Conservation (phyloP, 495 filamentous ascomycete species). For the Aspergillus carlsbadensis region DNA sequence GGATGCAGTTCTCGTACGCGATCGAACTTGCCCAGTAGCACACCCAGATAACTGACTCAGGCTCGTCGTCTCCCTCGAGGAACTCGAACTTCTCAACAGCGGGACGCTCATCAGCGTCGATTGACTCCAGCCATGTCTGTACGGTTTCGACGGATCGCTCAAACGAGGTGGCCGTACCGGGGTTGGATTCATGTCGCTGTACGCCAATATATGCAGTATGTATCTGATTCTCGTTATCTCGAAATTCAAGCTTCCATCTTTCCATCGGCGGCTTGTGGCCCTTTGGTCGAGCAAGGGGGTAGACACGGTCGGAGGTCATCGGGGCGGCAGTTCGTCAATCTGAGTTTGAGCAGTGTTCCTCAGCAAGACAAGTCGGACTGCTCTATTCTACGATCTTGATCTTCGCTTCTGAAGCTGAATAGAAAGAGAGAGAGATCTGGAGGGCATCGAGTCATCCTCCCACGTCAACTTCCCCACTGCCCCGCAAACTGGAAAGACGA, state of each 20-base stretch:
- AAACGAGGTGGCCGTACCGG: background rate
- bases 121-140: slow-evolving; percentile 5
- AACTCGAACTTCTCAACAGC: slow-evolving; percentile 16
- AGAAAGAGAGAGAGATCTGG: background rate
- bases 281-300: slow-evolving; percentile 7
- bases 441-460: no score
- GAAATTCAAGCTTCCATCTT: slow-evolving; percentile 12
- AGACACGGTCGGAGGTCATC: background rate
- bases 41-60: slow-evolving; percentile 12
- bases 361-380: no score
- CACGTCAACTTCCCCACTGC: no score
- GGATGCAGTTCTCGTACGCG: slow-evolving; percentile 10
- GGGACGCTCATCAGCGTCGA: background rate
- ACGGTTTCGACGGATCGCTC: background rate
- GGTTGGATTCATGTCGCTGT: slow-evolving; percentile 10
- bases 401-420: no score
- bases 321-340: background rate
- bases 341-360: no score
- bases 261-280: slow-evolving; percentile 16
- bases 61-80: slow-evolving; percentile 15
- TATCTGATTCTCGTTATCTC: slow-evolving; percentile 1
- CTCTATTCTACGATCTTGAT: no score
- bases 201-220: slow-evolving; percentile 22
- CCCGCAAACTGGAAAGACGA: no score
- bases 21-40: slow-evolving; percentile 20